These are phyloP conservation scores for Astrocystis sublimbata DNA, from an alignment of 495 filamentous ascomycete genomes.

Conservation along the genomic window DNA sequence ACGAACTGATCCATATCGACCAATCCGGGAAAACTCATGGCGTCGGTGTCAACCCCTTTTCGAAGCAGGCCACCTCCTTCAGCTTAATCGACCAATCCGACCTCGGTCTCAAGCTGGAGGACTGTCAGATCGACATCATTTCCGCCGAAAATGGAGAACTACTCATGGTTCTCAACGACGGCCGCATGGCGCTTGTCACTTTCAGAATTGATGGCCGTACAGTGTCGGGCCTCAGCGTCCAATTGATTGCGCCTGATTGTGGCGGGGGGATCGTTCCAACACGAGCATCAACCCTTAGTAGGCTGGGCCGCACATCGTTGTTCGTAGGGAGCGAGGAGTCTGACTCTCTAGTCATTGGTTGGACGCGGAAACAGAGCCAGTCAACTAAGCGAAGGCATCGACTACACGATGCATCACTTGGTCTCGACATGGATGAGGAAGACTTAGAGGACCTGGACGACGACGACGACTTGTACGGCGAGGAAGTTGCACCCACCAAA, in stretches of 20 bases:
- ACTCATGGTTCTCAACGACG: slow-evolving; percentile 77
- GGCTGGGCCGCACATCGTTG: slow-evolving; percentile 66
- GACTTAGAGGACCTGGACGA: slow-evolving; percentile 59
- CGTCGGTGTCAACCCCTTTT: slow-evolving; percentile 90
- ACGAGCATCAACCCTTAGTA: slow-evolving; percentile 66
- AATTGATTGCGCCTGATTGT: slow-evolving; percentile 56
- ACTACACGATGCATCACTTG: slow-evolving; percentile 34
- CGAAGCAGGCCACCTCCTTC: slow-evolving; percentile 76
- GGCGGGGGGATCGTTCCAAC: slow-evolving; percentile 63
- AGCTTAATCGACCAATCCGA: slow-evolving; percentile 81
- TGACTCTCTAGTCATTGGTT: slow-evolving; percentile 81
- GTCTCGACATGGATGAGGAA: slow-evolving; percentile 56
- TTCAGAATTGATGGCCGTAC: slow-evolving; percentile 92
- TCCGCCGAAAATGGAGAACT: slow-evolving; percentile 75
- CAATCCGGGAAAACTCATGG: slow-evolving; percentile 92
- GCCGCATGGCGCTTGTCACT: slow-evolving; percentile 70
- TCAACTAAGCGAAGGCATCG: slow-evolving; percentile 53
- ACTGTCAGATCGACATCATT: slow-evolving; percentile 75
- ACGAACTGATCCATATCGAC: slow-evolving; percentile 93
- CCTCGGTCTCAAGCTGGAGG: slow-evolving; percentile 76
- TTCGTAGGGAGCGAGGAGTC: slow-evolving; percentile 84
- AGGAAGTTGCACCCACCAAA: slow-evolving; percentile 53
- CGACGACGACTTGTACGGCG: slow-evolving; percentile 65
- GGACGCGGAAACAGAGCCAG: slow-evolving; percentile 61
- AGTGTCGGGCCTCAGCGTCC: slow-evolving; percentile 79